phyloP scores from a whole-genome alignment of 495 filamentous ascomycete genomes.

The Aspergillus sclerotiicarbonarius region DNA sequence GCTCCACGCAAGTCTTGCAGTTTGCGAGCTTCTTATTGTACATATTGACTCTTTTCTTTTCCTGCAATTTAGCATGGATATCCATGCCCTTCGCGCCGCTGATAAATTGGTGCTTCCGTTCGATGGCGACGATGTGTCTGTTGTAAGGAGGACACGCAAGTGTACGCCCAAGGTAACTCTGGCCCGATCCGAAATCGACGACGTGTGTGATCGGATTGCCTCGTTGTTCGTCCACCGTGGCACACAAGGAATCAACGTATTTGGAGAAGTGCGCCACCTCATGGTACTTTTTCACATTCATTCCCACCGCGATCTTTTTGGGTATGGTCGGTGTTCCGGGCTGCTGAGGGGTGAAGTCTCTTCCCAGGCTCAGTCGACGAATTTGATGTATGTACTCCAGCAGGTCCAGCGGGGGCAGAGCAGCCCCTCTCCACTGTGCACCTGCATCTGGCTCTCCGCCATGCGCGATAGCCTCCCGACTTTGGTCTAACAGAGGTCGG shows the following conservation, averaged over 20 bases:
- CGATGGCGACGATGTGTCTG: constrained; percentile 83
- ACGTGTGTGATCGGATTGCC: constrained; percentile 72
- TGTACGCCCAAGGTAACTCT: constrained; percentile 90
- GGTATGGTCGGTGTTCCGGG: constrained; percentile 50
- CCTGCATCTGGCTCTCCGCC: constrained; percentile 10
- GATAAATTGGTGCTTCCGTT: constrained; percentile 82
- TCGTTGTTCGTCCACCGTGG: constrained; percentile 54
- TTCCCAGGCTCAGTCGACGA: constrained; percentile 62
- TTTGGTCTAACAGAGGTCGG: constrained; percentile 18
- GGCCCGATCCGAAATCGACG: constrained; percentile 92
- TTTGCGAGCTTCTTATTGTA: constrained; percentile 71
- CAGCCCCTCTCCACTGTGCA: constrained; percentile 48
- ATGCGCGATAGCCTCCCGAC: constrained; percentile 2
- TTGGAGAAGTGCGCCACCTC: constrained; percentile 70
- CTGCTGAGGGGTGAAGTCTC: constrained; percentile 50
- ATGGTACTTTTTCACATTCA: constrained; percentile 95
- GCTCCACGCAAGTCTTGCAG: constrained; percentile 41
- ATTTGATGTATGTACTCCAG: constrained; percentile 73
- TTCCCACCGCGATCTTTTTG: constrained; percentile 74
- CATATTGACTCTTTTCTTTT: constrained; percentile 52
- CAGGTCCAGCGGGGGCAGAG: constrained; percentile 64
- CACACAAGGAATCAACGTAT: constrained; percentile 55
- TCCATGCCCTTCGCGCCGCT: constrained; percentile 81
- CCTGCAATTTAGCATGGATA: constrained; percentile 66
- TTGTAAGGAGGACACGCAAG: constrained; percentile 83